Conservation (phyloP, 495 filamentous ascomycete species). For the Hypomontagnella submonticulosa region DNA sequence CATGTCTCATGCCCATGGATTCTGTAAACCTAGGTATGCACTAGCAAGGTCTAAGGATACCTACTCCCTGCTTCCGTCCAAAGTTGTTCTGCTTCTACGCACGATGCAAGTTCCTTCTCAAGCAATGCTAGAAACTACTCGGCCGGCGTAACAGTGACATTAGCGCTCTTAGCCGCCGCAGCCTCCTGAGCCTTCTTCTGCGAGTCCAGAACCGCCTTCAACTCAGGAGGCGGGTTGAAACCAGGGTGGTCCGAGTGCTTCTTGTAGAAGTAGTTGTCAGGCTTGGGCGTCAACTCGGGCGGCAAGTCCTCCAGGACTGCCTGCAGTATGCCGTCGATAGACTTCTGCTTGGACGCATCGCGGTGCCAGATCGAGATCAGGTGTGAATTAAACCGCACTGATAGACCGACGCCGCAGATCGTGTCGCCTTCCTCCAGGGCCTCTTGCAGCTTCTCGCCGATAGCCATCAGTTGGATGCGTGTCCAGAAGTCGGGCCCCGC, state of each 20-base stretch:
- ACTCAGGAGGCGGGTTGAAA: slow-evolving; percentile 65
- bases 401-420: slow-evolving; percentile 78
- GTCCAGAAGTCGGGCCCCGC: slow-evolving; percentile 81
- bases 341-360: slow-evolving; percentile 75
- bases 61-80: neutral
- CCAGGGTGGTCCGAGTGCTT: slow-evolving; percentile 67
- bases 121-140: slow-evolving; percentile 14
- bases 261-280: slow-evolving; percentile 76
- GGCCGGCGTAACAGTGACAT: slow-evolving; percentile 23
- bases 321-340: slow-evolving; percentile 74
- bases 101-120: no score
- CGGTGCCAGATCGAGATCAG: slow-evolving; percentile 91
- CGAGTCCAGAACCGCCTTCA: slow-evolving; percentile 60
- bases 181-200: slow-evolving; percentile 57
- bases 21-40: neutral
- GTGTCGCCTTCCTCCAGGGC: slow-evolving; percentile 81
- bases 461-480: slow-evolving; percentile 79
- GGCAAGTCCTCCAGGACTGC: slow-evolving; percentile 76
- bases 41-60: no score
- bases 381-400: slow-evolving; percentile 78
- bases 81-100: neutral
- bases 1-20: no score
- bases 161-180: slow-evolving; percentile 42
- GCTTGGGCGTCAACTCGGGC: slow-evolving; percentile 72
- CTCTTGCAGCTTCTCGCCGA: slow-evolving; percentile 84